These are phyloP conservation scores for carrot (Daucus carota) DNA, from an alignment of 129 eudicot species.

Conservation along the genomic window DH1_v3.0 NC_030383.2:11916001-11916500, in stretches of 20 bases:
- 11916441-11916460: constrained; percentile 75
- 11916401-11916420: constrained; percentile 66
- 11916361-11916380: constrained; percentile 44
- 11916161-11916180: constrained; percentile 84
- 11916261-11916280: constrained; percentile 96
- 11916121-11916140: constrained; percentile 70
- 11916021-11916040: too few species aligned
- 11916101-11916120: constrained; percentile 86
- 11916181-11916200: constrained; percentile 83
- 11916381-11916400: constrained; percentile 67
- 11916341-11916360: too few species aligned
- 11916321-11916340: background rate
- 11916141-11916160: constrained; percentile 75
- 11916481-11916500: constrained; percentile 76
- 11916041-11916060: too few species aligned
- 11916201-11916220: constrained; percentile 53
- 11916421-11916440: constrained; percentile 61
- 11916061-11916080: background rate
- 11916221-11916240: constrained; percentile 82
- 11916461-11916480: constrained; percentile 83
- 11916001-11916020: too few species aligned
- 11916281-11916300: constrained; percentile 57
- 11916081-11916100: constrained; percentile 46
- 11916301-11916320: constrained; percentile 22
- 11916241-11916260: constrained; percentile 93